Percentiles rank a stretch among this genome's conserved stretches.
phyloP scores from a whole-genome alignment of 2,329 filamentous ascomycete species.

The Aspergillus fumigatus region DNA sequence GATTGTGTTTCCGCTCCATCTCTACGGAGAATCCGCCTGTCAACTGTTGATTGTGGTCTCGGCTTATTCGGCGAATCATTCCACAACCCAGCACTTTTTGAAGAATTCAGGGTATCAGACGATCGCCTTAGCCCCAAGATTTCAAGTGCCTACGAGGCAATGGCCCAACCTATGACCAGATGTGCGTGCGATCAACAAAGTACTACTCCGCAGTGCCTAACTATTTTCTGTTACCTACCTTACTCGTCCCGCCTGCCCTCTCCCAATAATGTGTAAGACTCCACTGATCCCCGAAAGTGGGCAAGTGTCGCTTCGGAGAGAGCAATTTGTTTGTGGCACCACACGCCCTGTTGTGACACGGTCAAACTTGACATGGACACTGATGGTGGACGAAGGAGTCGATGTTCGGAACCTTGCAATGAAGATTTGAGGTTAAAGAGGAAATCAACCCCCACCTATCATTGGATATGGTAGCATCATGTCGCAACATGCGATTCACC shows the following conservation, averaged over 20 bases:
- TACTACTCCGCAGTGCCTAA: not conserved
- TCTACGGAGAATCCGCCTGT: not conserved
- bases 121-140: not conserved
- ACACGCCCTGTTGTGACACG: not conserved
- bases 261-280: not conserved
- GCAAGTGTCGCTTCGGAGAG: not conserved
- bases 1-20: not conserved
- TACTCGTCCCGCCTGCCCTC: not conserved
- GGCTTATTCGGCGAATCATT: conserved; percentile 17
- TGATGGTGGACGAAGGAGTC: not conserved
- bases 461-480: not conserved
- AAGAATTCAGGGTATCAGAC: not conserved
- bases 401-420: not conserved
- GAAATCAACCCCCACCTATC: not conserved
- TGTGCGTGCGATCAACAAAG: not conserved
- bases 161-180: not conserved
- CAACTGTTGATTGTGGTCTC: conserved; percentile 4
- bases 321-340: not conserved
- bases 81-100: not conserved
- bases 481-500: too few species aligned
- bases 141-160: not conserved
- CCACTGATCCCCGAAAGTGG: not conserved
- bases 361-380: not conserved
- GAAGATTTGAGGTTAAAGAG: not conserved
- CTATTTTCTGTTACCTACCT: not conserved